Evolutionary conservation across 2,329 filamentous ascomycete genomes (phyloP), one percentile per base, ranked within the genome.

Genomic region (Fusarium ramigenum): DNA sequence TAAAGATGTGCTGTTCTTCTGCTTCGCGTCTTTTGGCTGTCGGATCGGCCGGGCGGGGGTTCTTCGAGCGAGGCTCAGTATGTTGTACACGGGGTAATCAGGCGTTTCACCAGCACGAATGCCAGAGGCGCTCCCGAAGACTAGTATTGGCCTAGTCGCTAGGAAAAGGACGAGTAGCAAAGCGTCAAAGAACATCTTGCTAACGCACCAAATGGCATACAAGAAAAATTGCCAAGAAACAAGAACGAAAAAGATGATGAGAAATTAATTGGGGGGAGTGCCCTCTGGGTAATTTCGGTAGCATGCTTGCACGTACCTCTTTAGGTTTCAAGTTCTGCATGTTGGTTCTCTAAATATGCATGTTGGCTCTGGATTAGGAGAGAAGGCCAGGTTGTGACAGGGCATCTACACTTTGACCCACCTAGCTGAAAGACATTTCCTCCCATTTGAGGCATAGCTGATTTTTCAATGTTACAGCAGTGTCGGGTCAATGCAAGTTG

Each of bases 71-170:
- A 34, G 10, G 4, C 4, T 4, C 16, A 7, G 4, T 50, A 7
- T 10, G 2, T 34, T 34, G 16, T 23, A 23, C 11, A 1, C 16
- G 19, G 7, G 2, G 6, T 23, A 18, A 4, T 23, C 8, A 34
- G 21, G 47, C 11, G 5, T 23, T 2, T 12, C 23, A 7, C 8
- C 21, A 1, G 5, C 16, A 14, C 1, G 16, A 34, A 23, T n/a
- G n/a, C n/a, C n/a, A n/a, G 30, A 50, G 5, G 21, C 16, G 5
- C 30, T 7, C 0, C 16, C 47, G 2, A 15, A 10, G 16, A 34
- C 47, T 7, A 10, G 4, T 0, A 5, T 4, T 7, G 30, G 4
- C 16, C 30, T 23, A 7, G 16, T 19, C 30, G n/a, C 10, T 0
- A 34, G 21, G 23, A 50, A 34, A 23, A 50, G 5, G 1, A 1